A percentile compares a stretch with the other conserved stretches of the same genome.
These are phyloP conservation scores for Eimeria acervulina DNA, from an alignment of 169 alveolate genomes.

Conservation along the genomic window DNA sequence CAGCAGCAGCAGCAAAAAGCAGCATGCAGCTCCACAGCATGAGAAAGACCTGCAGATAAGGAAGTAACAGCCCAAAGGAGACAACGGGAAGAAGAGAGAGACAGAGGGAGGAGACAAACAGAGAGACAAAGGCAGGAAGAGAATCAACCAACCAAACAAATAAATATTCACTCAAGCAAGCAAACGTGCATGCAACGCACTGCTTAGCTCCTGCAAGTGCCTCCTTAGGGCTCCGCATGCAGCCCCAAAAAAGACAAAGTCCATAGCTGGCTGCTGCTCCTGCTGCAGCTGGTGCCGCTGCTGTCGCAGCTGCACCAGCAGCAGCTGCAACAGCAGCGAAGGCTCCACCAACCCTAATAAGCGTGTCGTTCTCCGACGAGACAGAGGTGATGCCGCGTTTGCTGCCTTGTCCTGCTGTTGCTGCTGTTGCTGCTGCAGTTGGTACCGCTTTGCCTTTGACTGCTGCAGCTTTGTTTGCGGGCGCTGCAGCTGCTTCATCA, in stretches of 20 bases:
- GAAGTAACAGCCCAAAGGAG: not conserved
- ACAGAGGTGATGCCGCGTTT: not conserved
- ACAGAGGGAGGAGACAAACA: not conserved
- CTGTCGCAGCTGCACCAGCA: conserved; percentile 4
- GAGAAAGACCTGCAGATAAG: not conserved
- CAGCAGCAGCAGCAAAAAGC: not conserved
- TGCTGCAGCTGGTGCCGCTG: not conserved
- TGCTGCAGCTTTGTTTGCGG: too few relatives aligned
- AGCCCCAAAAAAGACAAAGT: not conserved
- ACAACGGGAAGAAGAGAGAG: not conserved
- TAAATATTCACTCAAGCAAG: not conserved
- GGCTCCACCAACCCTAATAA: conserved; percentile 4
- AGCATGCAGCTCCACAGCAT: not conserved
- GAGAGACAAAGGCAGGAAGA: not conserved
- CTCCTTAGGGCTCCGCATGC: not conserved
- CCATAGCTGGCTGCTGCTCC: not conserved
- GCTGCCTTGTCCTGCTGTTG: not conserved
- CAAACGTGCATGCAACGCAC: not conserved
- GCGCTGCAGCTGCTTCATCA: not conserved
- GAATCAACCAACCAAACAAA: not conserved
- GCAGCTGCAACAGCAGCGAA: conserved; percentile 8
- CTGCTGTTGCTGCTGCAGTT: not conserved
- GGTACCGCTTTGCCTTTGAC: not conserved
- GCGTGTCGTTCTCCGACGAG: not conserved
- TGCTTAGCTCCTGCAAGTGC: conserved; percentile 19